Percentiles rank a stretch among this genome's conserved stretches.
These are phyloP conservation scores for Xylariomycetidae sp. DNA, from an alignment of 2,329 filamentous ascomycete species.

Conservation along the genomic window DNA sequence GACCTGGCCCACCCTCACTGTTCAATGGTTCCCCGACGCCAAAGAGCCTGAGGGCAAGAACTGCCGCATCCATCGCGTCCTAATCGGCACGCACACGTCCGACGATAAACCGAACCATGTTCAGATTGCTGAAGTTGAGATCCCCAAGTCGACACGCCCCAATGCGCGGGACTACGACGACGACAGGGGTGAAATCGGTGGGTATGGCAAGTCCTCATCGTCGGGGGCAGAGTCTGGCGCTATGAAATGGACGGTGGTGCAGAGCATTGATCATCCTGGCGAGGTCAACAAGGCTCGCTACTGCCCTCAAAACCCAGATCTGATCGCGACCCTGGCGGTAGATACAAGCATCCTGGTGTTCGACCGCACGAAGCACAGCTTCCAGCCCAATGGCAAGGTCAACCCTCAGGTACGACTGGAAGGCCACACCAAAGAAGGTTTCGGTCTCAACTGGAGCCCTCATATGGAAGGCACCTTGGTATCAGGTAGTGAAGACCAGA, in stretches of 20 bases:
- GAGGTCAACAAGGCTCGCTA: slow-evolving; percentile 99
- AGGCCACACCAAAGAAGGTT: slow-evolving; percentile 85
- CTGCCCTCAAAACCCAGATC: slow-evolving; percentile 93
- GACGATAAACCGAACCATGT: slow-evolving; percentile 83
- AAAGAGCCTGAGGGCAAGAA: slow-evolving; percentile 84
- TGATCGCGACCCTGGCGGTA: slow-evolving; percentile 88
- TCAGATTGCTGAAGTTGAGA: slow-evolving; percentile 89
- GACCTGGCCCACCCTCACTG: slow-evolving; percentile 95
- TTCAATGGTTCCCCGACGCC: slow-evolving; percentile 96
- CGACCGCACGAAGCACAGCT: slow-evolving; percentile 90
- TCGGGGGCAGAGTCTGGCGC: slow-evolving; percentile 58
- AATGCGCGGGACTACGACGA: slow-evolving; percentile 87
- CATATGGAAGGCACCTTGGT: slow-evolving; percentile 76
- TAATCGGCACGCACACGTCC: slow-evolving; percentile 93
- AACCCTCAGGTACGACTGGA: slow-evolving; percentile 80
- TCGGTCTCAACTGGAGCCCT: slow-evolving; percentile 89
- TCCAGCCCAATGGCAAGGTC: slow-evolving; percentile 67
- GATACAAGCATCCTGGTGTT: slow-evolving; percentile 89
- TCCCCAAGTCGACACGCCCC: slow-evolving; percentile 72
- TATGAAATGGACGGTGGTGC: slow-evolving; percentile 86
- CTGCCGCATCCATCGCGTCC: slow-evolving; percentile 79
- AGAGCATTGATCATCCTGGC: slow-evolving; percentile 92
- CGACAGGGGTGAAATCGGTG: slow-evolving; percentile 86
- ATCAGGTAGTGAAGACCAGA: slow-evolving; percentile 88
- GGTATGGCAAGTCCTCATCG: slow-evolving; percentile 64